phyloP scores from a whole-genome alignment of 2,329 filamentous ascomycete species.

The Rutstroemia sp. region DNA sequence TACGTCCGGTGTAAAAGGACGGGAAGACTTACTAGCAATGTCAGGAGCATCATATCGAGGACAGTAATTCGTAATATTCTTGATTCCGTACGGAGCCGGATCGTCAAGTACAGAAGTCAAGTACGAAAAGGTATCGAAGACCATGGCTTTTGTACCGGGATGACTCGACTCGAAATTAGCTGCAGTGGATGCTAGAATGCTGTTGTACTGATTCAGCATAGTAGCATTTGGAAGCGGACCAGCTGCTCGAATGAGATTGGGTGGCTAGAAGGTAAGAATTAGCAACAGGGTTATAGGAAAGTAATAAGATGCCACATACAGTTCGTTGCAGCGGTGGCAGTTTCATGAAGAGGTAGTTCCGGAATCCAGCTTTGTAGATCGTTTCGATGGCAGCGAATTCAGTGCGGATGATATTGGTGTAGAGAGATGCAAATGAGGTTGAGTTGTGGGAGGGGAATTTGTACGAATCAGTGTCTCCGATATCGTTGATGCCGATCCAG shows the following conservation, averaged over 20 bases:
- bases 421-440: constrained; percentile 38
- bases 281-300: constrained; percentile 12
- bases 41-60: constrained; percentile 38
- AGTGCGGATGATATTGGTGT: constrained; percentile 34
- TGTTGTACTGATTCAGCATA: constrained; percentile 39
- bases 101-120: constrained; percentile 37
- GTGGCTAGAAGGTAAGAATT: neutral
- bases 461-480: constrained; percentile 40
- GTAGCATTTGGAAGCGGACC: constrained; percentile 37
- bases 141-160: constrained; percentile 31
- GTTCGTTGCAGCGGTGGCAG: constrained; percentile 43
- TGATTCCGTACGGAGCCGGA: constrained; percentile 35
- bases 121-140: constrained; percentile 38
- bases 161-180: constrained; percentile 20
- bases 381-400: constrained; percentile 36
- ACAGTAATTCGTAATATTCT: constrained; percentile 40
- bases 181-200: constrained; percentile 26
- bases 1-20: neutral
- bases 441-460: constrained; percentile 32
- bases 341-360: constrained; percentile 42
- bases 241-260: constrained; percentile 25
- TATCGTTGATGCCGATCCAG: constrained; percentile 52
- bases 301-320: neutral
- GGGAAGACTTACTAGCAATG: constrained; percentile 26
- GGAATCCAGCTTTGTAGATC: constrained; percentile 37